Percentiles rank a stretch among this genome's conserved stretches.
phyloP scores from a whole-genome alignment of 2,329 filamentous ascomycete genomes.

The Ophiostoma triangulosporum region DNA sequence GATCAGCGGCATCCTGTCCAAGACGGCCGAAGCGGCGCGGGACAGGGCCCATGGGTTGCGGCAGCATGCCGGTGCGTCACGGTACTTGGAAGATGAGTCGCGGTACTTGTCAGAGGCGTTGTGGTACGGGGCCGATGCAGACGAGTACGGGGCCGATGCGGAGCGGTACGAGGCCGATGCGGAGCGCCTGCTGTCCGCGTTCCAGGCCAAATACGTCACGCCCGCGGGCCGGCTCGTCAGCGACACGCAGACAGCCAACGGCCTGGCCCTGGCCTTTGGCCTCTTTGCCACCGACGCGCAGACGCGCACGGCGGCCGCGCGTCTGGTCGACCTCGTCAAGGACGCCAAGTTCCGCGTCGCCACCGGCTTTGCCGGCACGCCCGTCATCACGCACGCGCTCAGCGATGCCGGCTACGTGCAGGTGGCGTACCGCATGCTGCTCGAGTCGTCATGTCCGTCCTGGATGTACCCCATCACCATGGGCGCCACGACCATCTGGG shows the following conservation, averaged over 20 bases:
- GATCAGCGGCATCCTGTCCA: conserved; percentile 16
- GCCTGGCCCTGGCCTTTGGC: conserved; percentile 17
- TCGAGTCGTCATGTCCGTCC: conserved; percentile 21
- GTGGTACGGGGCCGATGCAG: too few relatives aligned
- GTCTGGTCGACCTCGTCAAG: conserved; percentile 7
- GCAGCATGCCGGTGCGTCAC: too few relatives aligned
- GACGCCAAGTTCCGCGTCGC: conserved; percentile 12
- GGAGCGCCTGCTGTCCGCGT: conserved; percentile 13
- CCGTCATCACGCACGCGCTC: conserved; percentile 14
- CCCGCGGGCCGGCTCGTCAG: conserved; percentile 13
- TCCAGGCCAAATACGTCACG: conserved; percentile 18
- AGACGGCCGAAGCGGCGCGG: conserved; percentile 11
- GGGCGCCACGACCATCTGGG: conserved; percentile 27
- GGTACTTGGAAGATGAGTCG: too few relatives aligned
- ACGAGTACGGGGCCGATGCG: too few relatives aligned
- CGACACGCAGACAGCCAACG: conserved; percentile 19
- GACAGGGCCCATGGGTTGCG: conserved; percentile 14
- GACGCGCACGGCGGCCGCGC: neutral
- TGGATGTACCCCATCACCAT: conserved; percentile 27
- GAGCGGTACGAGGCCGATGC: conserved; percentile 15
- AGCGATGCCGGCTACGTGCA: neutral
- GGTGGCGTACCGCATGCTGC: conserved; percentile 23
- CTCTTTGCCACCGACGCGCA: conserved; percentile 8
- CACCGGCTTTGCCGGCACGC: conserved; percentile 19
- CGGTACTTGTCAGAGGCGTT: too few relatives aligned